Evolutionary conservation across 768 basidiomycete genomes (phyloP), one percentile per base, ranked within the genome.

Genomic region (Xerocomellus chrysenteron): DNA sequence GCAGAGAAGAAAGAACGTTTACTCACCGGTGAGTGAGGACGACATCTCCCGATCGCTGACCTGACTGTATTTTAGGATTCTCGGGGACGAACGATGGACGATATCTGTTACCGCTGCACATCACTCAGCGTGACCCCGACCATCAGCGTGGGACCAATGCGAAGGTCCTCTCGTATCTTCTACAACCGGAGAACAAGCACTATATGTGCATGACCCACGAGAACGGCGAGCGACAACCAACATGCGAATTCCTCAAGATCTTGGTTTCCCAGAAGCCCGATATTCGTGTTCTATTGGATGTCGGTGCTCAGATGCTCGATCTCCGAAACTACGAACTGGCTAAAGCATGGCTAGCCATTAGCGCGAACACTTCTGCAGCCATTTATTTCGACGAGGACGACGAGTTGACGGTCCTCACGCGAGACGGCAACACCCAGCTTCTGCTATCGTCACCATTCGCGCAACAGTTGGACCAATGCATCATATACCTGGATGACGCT

Each of bases 61-160:
- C 35, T 1, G 40, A 30, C 4, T 2, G 9, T 24, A 3, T 17
- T 17, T 21, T 2, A 61, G 60, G 66, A 0, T 84, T 84, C 58
- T 83, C 80, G 48, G 82, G 82, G 9, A 84, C 82, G 1, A 84
- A 83, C 47, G 82, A 83, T 55, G 74, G 75, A 32, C 70, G 67
- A n/a, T 66, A 63, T 48, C 39, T 67, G 5, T 42, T 67, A 16
- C 67, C 66, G 2, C 21, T 54, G 0, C 58, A 55, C 21, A 68
- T 64, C 19, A 43, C 37, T 3, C 65, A 67, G 14, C 47, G 28
- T 14, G 77, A 80, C 28, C 30, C 30, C 30, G 30, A 30, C 10
- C 30, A 30, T 30, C 30, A 30, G 30, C 30, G 30, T 10, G 7
- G 8, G 30, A 30, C 30, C 30, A 30, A 30, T 30, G 30, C 30